Evolutionary conservation across 2,329 filamentous ascomycete species (phyloP).

Genomic region (Aspergillus pseudotamarii): DNA sequence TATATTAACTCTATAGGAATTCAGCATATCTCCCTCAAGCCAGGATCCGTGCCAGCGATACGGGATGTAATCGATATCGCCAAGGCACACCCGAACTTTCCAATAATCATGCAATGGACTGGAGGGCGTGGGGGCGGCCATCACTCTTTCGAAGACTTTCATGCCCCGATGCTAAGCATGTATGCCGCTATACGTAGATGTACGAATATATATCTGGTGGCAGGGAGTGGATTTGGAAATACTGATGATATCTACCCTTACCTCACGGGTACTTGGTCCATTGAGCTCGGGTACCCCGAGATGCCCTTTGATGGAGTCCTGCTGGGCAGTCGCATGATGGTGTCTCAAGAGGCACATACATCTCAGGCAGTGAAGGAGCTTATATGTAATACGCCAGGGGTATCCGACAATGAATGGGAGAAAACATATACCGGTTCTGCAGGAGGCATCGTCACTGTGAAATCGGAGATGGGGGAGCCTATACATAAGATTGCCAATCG

Average conservation of each 20-base stretch:
- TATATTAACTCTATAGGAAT: constrained; percentile 92
- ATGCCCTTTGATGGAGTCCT: constrained; percentile 94
- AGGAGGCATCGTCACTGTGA: constrained; percentile 90
- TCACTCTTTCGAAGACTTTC: constrained; percentile 95
- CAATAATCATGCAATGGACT: constrained; percentile 93
- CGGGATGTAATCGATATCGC: constrained; percentile 89
- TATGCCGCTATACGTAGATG: constrained; percentile 73
- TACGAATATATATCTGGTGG: constrained; percentile 83
- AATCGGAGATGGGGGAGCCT: constrained; percentile 51
- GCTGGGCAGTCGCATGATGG: constrained; percentile 93
- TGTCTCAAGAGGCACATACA: constrained; percentile 86
- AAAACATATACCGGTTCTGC: constrained; percentile 84
- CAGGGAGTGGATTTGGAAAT: constrained; percentile 88
- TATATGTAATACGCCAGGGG: constrained; percentile 80
- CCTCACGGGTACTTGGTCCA: constrained; percentile 84
- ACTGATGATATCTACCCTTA: constrained; percentile 91
- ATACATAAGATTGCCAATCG: constrained; percentile 45
- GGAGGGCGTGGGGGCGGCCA: constrained; percentile 91
- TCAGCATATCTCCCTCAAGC: constrained; percentile 94
- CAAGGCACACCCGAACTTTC: constrained; percentile 90
- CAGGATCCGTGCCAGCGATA: constrained; percentile 84
- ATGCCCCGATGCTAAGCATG: constrained; percentile 86
- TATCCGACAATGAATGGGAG: constrained; percentile 81
- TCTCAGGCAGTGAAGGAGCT: constrained; percentile 82
- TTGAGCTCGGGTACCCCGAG: constrained; percentile 56